A percentile compares a stretch with the other conserved stretches of the same genome.
Conservation (phyloP, 2,329 filamentous ascomycete species). For the Diaporthe sp. region DNA sequence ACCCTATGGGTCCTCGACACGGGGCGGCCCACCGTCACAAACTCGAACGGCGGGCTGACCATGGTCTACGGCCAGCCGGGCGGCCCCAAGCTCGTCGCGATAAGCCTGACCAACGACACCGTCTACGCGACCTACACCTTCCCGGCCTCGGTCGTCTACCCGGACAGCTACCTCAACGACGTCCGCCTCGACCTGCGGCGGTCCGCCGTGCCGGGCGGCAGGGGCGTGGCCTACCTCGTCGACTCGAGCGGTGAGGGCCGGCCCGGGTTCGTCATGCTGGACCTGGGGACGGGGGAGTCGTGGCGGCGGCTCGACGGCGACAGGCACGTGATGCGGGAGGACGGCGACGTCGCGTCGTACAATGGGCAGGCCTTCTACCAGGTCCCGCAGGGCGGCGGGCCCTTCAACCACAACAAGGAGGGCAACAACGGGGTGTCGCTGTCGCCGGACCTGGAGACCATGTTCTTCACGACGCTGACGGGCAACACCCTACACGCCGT, state of each 20-base stretch:
- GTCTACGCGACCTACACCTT: slow-evolving; percentile 58
- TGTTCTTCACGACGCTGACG: slow-evolving; percentile 53
- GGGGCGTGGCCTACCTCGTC: slow-evolving; percentile 60
- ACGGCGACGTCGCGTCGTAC: slow-evolving; percentile 51
- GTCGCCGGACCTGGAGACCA: slow-evolving; percentile 52
- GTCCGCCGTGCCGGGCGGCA: slow-evolving; percentile 53
- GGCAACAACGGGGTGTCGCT: slow-evolving; percentile 27
- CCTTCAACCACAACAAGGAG: slow-evolving; percentile 20
- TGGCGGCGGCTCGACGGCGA: slow-evolving; percentile 56
- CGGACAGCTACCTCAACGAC: slow-evolving; percentile 62
- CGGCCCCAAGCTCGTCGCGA: slow-evolving; percentile 59
- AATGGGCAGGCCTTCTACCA: slow-evolving; percentile 52
- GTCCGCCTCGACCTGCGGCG: slow-evolving; percentile 60
- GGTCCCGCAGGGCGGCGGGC: background rate
- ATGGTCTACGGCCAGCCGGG: slow-evolving; percentile 61
- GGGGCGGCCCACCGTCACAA: slow-evolving; percentile 58
- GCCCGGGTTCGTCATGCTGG: slow-evolving; percentile 61
- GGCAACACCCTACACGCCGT: background rate
- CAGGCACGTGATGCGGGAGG: slow-evolving; percentile 47
- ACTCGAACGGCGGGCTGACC: slow-evolving; percentile 50
- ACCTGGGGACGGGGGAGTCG: slow-evolving; percentile 56
- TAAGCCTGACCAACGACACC: slow-evolving; percentile 55
- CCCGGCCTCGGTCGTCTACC: slow-evolving; percentile 57
- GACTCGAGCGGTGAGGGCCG: slow-evolving; percentile 61
- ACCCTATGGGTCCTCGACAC: slow-evolving; percentile 62